Conservation (phyloP, 371 early-diverging fungal species). For the Sporodiniella umbellata region DNA sequence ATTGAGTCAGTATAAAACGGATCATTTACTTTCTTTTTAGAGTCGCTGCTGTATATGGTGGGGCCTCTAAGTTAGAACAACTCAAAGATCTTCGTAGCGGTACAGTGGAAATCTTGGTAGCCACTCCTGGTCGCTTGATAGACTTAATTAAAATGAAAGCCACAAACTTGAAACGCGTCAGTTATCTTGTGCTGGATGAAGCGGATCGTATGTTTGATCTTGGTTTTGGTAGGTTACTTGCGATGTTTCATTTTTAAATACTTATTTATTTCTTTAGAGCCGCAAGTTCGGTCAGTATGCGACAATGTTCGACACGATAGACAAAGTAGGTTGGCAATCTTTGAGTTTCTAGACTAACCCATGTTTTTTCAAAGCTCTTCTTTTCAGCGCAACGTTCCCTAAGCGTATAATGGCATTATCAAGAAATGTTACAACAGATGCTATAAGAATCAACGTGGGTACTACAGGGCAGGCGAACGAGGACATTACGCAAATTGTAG, state of each 20-base stretch:
- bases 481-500: slow-evolving; percentile 74
- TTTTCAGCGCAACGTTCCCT: slow-evolving; percentile 99
- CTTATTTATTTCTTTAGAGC: slow-evolving; percentile 50
- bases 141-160: slow-evolving; percentile 91
- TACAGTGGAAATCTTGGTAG: slow-evolving; percentile 86
- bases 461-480: slow-evolving; percentile 69
- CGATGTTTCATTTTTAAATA: not conserved
- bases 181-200: slow-evolving; percentile 93
- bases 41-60: slow-evolving; percentile 86
- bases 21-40: slow-evolving; percentile 16
- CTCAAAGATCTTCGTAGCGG: slow-evolving; percentile 81
- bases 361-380: slow-evolving; percentile 61
- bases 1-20: not conserved
- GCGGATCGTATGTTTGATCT: slow-evolving; percentile 96
- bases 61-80: slow-evolving; percentile 87
- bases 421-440: slow-evolving; percentile 85
- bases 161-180: slow-evolving; percentile 85
- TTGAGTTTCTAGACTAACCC: slow-evolving; percentile 4
- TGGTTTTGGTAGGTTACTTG: slow-evolving; percentile 78
- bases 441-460: slow-evolving; percentile 83
- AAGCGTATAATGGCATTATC: slow-evolving; percentile 92
- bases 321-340: slow-evolving; percentile 50
- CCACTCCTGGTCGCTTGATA: slow-evolving; percentile 95
- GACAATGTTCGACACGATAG: slow-evolving; percentile 82
- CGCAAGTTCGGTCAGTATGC: slow-evolving; percentile 93